Percentiles rank a stretch among this genome's conserved stretches.
These are phyloP conservation scores for Actinidia polygama DNA, from an alignment of 179 eudicot genomes.

Conservation along the genomic window DNA sequence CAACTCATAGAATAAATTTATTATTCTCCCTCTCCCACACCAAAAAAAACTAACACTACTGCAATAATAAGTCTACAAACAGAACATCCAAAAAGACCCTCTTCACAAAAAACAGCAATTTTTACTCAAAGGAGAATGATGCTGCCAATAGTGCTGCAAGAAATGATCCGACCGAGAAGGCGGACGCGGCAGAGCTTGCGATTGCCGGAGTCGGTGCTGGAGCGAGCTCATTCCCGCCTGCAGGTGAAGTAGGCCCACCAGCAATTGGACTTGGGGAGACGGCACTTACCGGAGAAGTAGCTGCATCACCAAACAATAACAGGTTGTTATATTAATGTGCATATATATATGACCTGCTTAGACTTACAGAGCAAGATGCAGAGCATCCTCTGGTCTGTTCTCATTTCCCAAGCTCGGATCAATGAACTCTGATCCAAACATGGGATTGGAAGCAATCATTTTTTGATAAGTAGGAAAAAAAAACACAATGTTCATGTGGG, in stretches of 20 bases:
- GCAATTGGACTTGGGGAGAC: neutral
- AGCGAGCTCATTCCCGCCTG: neutral
- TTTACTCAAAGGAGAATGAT: conserved; percentile 1
- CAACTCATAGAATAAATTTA: neutral
- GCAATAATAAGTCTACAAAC: neutral
- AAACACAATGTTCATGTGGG: too few species aligned
- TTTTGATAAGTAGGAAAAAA: neutral
- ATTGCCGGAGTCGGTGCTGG: conserved; percentile 17
- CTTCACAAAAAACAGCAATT: neutral
- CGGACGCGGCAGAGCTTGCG: neutral
- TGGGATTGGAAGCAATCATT: neutral
- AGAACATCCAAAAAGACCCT: neutral
- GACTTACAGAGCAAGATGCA: too few species aligned
- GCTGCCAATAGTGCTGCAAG: neutral
- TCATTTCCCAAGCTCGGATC: neutral
- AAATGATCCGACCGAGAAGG: conserved; percentile 10
- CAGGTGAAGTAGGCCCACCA: neutral
- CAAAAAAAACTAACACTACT: neutral
- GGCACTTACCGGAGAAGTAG: neutral
- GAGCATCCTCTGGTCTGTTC: too few species aligned
- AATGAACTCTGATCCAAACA: neutral
- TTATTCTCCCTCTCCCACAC: neutral
- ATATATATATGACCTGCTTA: neutral
- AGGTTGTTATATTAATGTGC: neutral
- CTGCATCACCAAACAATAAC: conserved; percentile 8